A percentile compares a stretch with the other conserved stretches of the same genome.
phyloP scores from a whole-genome alignment of 257 asterid genomes.

The Penstemon barbatus region DNA sequence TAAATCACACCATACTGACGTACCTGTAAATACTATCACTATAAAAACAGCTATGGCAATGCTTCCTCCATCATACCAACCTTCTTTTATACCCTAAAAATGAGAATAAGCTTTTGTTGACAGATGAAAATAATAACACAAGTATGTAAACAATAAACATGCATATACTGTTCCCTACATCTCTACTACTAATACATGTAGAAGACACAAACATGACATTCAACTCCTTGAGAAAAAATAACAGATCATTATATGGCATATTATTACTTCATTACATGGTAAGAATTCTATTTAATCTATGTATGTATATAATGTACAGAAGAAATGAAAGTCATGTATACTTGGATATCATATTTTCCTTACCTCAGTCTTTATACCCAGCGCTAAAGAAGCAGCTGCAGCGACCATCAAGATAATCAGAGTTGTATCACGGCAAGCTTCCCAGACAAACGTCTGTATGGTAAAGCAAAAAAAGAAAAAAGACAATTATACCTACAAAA shows the following conservation, averaged over 20 bases:
- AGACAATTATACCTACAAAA: slow-evolving; percentile 10
- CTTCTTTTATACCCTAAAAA: slow-evolving; percentile 85
- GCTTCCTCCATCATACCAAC: slow-evolving; percentile 99
- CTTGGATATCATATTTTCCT: not conserved
- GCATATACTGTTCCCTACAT: slow-evolving; percentile 20
- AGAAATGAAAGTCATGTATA: too few relatives aligned
- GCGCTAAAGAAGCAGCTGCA: slow-evolving; percentile 97
- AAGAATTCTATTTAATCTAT: too few relatives aligned
- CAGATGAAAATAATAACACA: slow-evolving; percentile 7
- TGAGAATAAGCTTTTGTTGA: not conserved
- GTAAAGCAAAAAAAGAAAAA: slow-evolving; percentile 15
- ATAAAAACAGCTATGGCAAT: slow-evolving; percentile 86
- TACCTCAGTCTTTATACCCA: slow-evolving; percentile 95
- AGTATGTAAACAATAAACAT: not conserved
- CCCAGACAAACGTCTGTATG: slow-evolving; percentile 79
- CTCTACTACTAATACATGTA: slow-evolving; percentile 8
- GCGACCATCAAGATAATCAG: slow-evolving; percentile 93
- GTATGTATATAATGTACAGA: too few relatives aligned
- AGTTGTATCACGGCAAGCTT: slow-evolving; percentile 91
- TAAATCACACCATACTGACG: not conserved
- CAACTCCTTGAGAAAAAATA: too few relatives aligned
- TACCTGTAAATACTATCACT: slow-evolving; percentile 88
- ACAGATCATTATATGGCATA: too few relatives aligned
- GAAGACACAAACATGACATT: slow-evolving; percentile 18
- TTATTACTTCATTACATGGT: too few relatives aligned